Evolutionary conservation across 1,139 yeast species (phyloP), one percentile per base, ranked within the genome.

Genomic region (Yamadazyma buinensis): DNA sequence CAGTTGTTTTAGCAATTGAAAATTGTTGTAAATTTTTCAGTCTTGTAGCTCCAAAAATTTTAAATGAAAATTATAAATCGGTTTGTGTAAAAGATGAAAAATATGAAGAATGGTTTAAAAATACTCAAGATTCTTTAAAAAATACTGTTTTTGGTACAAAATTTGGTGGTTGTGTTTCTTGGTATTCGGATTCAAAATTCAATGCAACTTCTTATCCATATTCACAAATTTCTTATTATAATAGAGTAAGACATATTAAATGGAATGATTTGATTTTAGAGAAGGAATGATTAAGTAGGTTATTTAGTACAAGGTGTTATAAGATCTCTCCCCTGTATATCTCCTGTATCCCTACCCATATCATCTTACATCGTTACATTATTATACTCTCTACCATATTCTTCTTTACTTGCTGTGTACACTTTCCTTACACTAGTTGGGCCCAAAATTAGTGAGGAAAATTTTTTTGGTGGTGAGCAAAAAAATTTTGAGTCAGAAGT

Each of bases 161-260:
- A 7, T 64, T 62, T 37, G 75, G 74, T 5, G 75, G 75, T 1
- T 68, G 75, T 47, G 51, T 49, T 8, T 59, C 71, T 11, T 68
- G 75, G 74, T 68, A 67, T 38, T 19, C 61, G 6, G 42, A 47
- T 21, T 52, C 42, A 12, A 57, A 57, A 7, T 42, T 46, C 31
- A 68, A 68, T 39, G 41, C 52, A 18, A 58, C 71, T 8, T 58
- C 68, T 2, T 68, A 63, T 40, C 72, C 73, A 2, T 62, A 55
- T 44, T 61, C 70, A 9, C 75, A 68, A 43, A 22, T 62, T 4
- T 35, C 47, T 23, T 65, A 49, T 42, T 65, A 61, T 61, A 54
- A 57, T 49, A 46, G 50, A 33, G 53, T 55, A 45, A 49, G 47
- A 20, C 40, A 47, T 28, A 65, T 67, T 11, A 52, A 51, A 28